Conservation (phyloP, 345 rosid species). For the Acer saccharum region DNA sequence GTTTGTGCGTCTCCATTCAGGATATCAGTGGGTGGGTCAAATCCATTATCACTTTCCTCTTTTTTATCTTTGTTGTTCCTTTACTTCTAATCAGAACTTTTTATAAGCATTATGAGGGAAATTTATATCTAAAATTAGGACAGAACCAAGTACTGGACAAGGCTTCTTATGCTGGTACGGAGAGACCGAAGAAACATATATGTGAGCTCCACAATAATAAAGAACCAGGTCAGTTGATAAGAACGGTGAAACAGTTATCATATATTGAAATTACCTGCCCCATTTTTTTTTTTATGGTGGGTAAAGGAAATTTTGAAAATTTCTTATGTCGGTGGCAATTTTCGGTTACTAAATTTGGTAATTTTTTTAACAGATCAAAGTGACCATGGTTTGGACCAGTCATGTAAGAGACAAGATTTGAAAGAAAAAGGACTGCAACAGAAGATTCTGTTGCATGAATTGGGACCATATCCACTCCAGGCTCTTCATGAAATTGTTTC, state of each 20-base stretch:
- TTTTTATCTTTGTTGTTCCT: not conserved
- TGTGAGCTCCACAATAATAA: conserved; percentile 19
- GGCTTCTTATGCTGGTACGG: conserved; percentile 26
- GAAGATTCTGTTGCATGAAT: conserved; percentile 38
- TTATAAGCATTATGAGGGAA: conserved; percentile 9
- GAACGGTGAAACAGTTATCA: conserved; percentile 15
- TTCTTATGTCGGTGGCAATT: conserved; percentile 8
- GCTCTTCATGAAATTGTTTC: conserved; percentile 76
- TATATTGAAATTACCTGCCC: conserved; percentile 5
- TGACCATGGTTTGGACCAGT: conserved; percentile 27
- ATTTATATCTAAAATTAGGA: conserved; percentile 29
- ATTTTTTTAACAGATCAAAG: conserved; percentile 32
- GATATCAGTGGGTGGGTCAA: conserved; percentile 6
- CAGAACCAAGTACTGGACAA: conserved; percentile 44
- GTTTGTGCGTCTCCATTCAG: conserved; percentile 14
- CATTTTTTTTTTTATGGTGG: not conserved
- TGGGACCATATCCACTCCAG: conserved; percentile 52
- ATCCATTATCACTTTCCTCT: conserved; percentile 12
- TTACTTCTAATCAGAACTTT: not conserved
- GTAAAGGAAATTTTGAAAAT: not conserved
- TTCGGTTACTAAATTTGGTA: conserved; percentile 19
- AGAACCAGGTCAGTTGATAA: conserved; percentile 37
- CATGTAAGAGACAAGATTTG: conserved; percentile 30
- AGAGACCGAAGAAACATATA: conserved; percentile 29
- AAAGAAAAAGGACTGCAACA: conserved; percentile 32